These are phyloP conservation scores for Pseudopithomyces maydicus DNA, from an alignment of 2,329 filamentous ascomycete species.

Conservation along the genomic window DNA sequence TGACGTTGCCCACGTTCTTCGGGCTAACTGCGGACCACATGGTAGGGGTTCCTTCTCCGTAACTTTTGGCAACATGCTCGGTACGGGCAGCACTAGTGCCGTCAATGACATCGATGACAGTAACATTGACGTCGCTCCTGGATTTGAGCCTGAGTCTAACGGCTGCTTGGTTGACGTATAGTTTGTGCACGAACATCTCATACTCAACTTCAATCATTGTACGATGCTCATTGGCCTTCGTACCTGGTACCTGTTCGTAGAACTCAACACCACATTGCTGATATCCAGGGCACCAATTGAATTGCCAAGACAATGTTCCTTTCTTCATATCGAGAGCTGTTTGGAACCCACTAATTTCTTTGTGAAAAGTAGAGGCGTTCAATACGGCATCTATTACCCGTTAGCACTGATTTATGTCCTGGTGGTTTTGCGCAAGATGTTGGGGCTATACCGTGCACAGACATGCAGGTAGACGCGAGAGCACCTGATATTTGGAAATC, in stretches of 20 bases:
- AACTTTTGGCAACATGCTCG: constrained; percentile 61
- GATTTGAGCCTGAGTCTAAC: constrained; percentile 65
- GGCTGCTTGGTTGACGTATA: constrained; percentile 65
- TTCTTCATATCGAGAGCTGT: constrained; percentile 67
- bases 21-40: constrained; percentile 72
- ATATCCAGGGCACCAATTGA: constrained; percentile 67
- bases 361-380: constrained; percentile 64
- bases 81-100: constrained; percentile 71
- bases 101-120: constrained; percentile 70
- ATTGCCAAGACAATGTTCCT: constrained; percentile 68
- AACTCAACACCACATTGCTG: neutral
- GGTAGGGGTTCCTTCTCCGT: constrained; percentile 55
- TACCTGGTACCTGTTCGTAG: neutral
- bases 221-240: constrained; percentile 16
- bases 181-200: constrained; percentile 68
- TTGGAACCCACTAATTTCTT: constrained; percentile 64
- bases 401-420: no score
- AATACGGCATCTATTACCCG: constrained; percentile 48
- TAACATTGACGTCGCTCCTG: constrained; percentile 58
- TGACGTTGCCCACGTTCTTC: constrained; percentile 64
- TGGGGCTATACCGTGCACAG: no score
- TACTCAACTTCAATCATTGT: constrained; percentile 65
- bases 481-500: no score
- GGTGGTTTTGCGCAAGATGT: no score
- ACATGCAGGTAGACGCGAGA: no score